Evolutionary conservation across 805 yeast genomes (phyloP), one percentile per base, ranked within the genome.

Genomic region (Maudiozyma turicensis): DNA sequence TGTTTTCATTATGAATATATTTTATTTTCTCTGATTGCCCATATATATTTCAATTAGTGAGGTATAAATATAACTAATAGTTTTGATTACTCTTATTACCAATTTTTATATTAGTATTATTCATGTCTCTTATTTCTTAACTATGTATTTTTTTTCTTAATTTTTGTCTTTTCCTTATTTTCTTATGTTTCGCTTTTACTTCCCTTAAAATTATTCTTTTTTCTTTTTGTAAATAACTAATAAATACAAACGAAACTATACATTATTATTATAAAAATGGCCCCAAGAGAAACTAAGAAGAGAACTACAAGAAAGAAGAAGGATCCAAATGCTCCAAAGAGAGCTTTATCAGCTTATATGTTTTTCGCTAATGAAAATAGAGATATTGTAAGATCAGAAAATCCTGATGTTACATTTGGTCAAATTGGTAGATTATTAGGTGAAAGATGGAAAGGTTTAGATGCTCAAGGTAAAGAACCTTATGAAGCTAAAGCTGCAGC

Each of bases 281-380:
- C 49, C 15, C 49, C 49, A 42, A 47, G 44, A 47, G 49, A 47
- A 72, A 66, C 68, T 56, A 54, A 69, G 58, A 61, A 63, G 61
- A 47, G 61, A 66, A 56, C 69, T 53, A 57, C 69, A 52, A 72
- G 74, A 68, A 73, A 71, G 70, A 73, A 72, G 73, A 73, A 73
- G 70, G 95, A 87, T 71, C 96, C 99, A 75, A 90, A 91, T 72
- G 99, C 99, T 57, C 99, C 99, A 71, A 93, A 93, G 87, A 87
- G 98, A 73, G 88, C 97, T 29, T 75, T 93, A 68, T 88, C 97
- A 52, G 96, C 98, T 45, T 93, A 91, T 82, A 90, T 93, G 98
- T 91, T 87, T 81, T 93, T 90, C 67, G 98, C 99, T 61, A 89
- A 88, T 69, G 97, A 89, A 66, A 86, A 86, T 79, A 90, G 99